phyloP scores from a whole-genome alignment of 2,329 filamentous ascomycete species.

The Paracorniculantispora psalliotae region DNA sequence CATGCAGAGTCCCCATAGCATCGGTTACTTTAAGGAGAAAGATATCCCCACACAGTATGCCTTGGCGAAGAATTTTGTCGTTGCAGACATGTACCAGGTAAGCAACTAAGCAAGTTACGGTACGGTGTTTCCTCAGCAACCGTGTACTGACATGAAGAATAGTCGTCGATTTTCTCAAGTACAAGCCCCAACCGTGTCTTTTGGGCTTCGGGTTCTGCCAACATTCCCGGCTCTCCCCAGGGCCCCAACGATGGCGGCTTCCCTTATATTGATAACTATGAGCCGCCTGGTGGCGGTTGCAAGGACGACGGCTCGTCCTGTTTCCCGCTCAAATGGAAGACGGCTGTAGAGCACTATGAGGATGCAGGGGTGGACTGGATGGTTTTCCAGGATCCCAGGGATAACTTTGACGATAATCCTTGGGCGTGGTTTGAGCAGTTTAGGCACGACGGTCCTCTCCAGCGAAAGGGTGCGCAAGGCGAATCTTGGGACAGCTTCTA shows the following conservation, averaged over 20 bases:
- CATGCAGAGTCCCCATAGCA: constrained; percentile 36
- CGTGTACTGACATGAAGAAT: constrained; percentile 29
- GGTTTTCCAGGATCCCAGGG: constrained; percentile 40
- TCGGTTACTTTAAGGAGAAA: constrained; percentile 44
- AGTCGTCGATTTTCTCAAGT: constrained; percentile 38
- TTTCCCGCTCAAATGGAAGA: constrained; percentile 51
- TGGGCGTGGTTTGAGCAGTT: constrained; percentile 50
- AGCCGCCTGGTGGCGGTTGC: constrained; percentile 35
- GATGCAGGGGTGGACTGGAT: constrained; percentile 45
- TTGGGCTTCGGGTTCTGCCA: constrained; percentile 47
- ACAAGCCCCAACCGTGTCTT: constrained; percentile 50
- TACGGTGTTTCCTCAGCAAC: neutral
- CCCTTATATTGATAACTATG: constrained; percentile 46
- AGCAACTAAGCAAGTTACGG: neutral
- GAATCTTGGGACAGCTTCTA: constrained; percentile 47
- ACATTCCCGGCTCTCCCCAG: constrained; percentile 42
- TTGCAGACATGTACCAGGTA: constrained; percentile 52
- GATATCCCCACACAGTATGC: constrained; percentile 52
- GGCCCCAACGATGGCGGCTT: constrained; percentile 35
- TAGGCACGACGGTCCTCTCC: constrained; percentile 39
- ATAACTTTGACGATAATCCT: constrained; percentile 52
- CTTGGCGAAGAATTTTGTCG: constrained; percentile 49
- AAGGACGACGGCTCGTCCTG: constrained; percentile 41
- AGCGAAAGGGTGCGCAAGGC: constrained; percentile 42
- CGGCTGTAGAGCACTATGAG: constrained; percentile 44